phyloP scores from a whole-genome alignment of 2,329 filamentous ascomycete genomes.

The Apiospora malaysiana region DNA sequence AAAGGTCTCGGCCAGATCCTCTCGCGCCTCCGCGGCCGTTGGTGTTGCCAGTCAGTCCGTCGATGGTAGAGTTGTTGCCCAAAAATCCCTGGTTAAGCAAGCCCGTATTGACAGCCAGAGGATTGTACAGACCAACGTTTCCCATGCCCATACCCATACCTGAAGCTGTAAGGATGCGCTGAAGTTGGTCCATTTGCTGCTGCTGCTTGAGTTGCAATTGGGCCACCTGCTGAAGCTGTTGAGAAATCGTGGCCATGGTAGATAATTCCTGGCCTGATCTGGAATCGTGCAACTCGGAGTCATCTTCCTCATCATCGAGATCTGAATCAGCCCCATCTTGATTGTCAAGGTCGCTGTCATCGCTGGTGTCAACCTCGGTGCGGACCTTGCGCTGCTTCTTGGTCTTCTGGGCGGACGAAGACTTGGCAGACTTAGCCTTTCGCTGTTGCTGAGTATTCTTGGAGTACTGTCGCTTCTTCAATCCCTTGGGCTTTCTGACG shows the following conservation, averaged over 20 bases:
- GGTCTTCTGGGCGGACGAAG: conserved; percentile 31
- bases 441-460: conserved; percentile 31
- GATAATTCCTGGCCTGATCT: background rate
- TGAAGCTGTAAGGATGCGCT: background rate
- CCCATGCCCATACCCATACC: background rate
- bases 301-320: background rate
- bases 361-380: conserved; percentile 24
- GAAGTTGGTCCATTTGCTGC: background rate
- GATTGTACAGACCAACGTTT: background rate
- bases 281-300: background rate
- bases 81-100: background rate
- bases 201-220: conserved; percentile 4
- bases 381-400: conserved; percentile 35
- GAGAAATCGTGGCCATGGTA: background rate
- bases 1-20: background rate
- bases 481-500: conserved; percentile 26
- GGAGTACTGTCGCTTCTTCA: conserved; percentile 39
- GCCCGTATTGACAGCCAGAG: background rate
- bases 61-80: background rate
- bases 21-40: background rate
- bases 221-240: background rate
- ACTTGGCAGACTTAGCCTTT: conserved; percentile 19
- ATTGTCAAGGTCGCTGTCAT: background rate
- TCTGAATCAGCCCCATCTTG: background rate
- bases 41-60: background rate